A percentile compares a stretch with the other conserved stretches of the same genome.
Conservation (phyloP, 2,329 filamentous ascomycete species). For the Ceratocystis variospora region DNA sequence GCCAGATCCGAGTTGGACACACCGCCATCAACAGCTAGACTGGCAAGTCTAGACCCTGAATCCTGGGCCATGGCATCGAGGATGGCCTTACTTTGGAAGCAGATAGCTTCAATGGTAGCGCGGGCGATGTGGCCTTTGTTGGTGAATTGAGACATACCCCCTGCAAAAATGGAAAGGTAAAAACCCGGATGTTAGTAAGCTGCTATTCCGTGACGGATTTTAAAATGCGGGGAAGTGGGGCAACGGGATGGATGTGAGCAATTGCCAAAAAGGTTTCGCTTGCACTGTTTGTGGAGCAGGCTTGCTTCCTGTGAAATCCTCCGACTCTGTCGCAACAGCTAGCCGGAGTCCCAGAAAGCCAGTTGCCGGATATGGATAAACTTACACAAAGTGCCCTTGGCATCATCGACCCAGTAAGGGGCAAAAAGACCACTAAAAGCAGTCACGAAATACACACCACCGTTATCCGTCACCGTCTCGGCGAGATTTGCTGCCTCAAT, state of each 20-base stretch:
- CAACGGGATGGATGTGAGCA: background rate
- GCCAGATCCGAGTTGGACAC: conserved; percentile 79
- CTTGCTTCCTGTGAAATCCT: background rate
- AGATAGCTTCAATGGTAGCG: conserved; percentile 79
- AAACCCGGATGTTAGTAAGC: conserved; percentile 9
- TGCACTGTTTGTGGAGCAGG: conserved; percentile 4
- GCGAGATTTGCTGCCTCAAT: conserved; percentile 39
- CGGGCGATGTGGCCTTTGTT: conserved; percentile 75
- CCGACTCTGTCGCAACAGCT: background rate
- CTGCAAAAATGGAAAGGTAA: conserved; percentile 29
- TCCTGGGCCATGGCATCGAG: conserved; percentile 84
- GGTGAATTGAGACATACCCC: conserved; percentile 76
- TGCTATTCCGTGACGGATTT: background rate
- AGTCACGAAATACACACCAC: conserved; percentile 75
- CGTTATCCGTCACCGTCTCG: conserved; percentile 51
- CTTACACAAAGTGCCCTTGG: conserved; percentile 70
- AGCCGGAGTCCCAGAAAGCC: too few species aligned
- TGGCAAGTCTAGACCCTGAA: conserved; percentile 58
- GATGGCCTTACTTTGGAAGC: conserved; percentile 86
- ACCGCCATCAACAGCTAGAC: conserved; percentile 74
- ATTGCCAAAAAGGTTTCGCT: background rate
- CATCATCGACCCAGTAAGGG: conserved; percentile 90
- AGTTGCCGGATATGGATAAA: conserved; percentile 18
- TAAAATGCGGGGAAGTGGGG: background rate
- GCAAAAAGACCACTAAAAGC: conserved; percentile 85